These are phyloP conservation scores for Colletotrichum sp. DNA, from an alignment of 2,329 filamentous ascomycete genomes.

Conservation along the genomic window DNA sequence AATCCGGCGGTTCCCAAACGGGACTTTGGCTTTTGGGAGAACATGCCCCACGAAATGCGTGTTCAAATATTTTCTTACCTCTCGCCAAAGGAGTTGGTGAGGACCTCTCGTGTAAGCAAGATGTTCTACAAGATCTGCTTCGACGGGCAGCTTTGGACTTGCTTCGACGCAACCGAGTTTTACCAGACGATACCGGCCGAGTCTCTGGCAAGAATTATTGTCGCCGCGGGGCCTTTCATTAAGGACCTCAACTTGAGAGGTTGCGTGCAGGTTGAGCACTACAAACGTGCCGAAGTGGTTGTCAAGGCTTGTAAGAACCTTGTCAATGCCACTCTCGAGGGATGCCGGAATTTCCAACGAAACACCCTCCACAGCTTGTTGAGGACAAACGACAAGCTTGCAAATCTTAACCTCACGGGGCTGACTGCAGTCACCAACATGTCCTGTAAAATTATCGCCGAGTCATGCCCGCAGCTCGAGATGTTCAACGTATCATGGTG, in stretches of 20 bases:
- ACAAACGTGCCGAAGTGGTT: constrained; percentile 77
- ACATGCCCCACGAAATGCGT: constrained; percentile 83
- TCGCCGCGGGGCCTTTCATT: constrained; percentile 85
- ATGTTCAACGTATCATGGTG: constrained; percentile 94
- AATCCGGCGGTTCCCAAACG: constrained; percentile 20
- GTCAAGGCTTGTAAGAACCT: constrained; percentile 88
- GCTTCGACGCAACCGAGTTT: constrained; percentile 83
- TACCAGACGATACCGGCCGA: constrained; percentile 87
- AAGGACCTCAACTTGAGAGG: constrained; percentile 89
- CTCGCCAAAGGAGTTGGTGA: constrained; percentile 80
- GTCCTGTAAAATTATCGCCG: constrained; percentile 84
- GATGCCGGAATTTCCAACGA: constrained; percentile 82
- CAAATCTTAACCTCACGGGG: constrained; percentile 87
- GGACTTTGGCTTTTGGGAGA: constrained; percentile 74
- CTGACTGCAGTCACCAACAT: constrained; percentile 80
- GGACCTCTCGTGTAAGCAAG: constrained; percentile 78
- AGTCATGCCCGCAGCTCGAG: constrained; percentile 82
- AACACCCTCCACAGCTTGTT: constrained; percentile 80
- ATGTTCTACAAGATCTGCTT: constrained; percentile 84
- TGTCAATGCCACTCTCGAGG: constrained; percentile 86
- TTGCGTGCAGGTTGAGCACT: constrained; percentile 86
- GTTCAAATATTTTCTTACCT: constrained; percentile 80
- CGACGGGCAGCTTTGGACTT: constrained; percentile 92
- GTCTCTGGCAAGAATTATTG: constrained; percentile 84
- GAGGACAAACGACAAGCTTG: constrained; percentile 74